Conservation (phyloP, 2,329 filamentous ascomycete genomes). For the Furcasterigmium sp. region DNA sequence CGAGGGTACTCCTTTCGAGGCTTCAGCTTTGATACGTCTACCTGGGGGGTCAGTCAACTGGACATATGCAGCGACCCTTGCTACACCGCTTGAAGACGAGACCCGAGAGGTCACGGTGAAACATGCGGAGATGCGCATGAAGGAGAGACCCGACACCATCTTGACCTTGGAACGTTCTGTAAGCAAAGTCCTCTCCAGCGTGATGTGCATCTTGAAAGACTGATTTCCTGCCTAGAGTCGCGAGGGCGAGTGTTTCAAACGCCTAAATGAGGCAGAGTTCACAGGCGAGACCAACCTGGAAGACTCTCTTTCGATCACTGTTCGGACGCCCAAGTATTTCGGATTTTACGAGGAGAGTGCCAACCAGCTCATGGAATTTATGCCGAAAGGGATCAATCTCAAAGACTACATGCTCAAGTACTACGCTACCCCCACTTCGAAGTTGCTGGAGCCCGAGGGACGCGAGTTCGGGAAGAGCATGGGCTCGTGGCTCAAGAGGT, state of each 20-base stretch:
- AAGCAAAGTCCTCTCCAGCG: neutral
- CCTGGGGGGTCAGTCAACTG: too few species aligned
- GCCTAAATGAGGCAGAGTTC: neutral
- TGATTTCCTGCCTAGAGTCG: too few species aligned
- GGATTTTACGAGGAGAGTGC: slow-evolving; percentile 38
- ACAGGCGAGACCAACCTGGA: too few species aligned
- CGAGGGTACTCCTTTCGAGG: too few species aligned
- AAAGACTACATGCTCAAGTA: slow-evolving; percentile 40
- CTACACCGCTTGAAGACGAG: too few species aligned
- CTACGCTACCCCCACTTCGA: slow-evolving; percentile 15
- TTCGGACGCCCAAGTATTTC: slow-evolving; percentile 42
- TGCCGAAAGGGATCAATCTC: slow-evolving; percentile 41
- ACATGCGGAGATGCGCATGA: neutral
- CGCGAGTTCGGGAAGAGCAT: slow-evolving; percentile 37
- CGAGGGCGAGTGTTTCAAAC: neutral
- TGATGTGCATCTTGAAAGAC: too few species aligned
- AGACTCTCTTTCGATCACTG: slow-evolving; percentile 14
- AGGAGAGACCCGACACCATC: neutral
- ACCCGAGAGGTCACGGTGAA: neutral
- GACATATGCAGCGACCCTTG: too few species aligned
- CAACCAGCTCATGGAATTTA: slow-evolving; percentile 49
- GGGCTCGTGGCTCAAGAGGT: slow-evolving; percentile 46
- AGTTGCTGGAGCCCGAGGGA: slow-evolving; percentile 25
- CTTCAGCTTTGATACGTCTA: too few species aligned
- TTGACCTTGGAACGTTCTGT: neutral